Conservation (phyloP, 2,329 filamentous ascomycete genomes). For the Aciculosporium take region DNA sequence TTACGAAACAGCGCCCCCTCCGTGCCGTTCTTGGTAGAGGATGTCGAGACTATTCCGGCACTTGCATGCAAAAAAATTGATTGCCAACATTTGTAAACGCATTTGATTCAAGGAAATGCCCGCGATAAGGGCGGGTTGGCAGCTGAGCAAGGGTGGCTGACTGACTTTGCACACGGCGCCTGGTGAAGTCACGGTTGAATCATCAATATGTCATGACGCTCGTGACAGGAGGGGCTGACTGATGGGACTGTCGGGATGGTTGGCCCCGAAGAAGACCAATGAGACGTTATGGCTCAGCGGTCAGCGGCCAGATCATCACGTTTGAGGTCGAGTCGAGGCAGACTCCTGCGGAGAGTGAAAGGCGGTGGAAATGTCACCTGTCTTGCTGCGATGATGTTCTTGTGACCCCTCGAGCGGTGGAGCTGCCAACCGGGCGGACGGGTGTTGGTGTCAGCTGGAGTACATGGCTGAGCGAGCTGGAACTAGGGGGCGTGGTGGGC, state of each 20-base stretch:
- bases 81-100: too few species aligned
- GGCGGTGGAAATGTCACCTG: neutral
- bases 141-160: neutral
- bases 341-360: neutral
- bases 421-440: too few species aligned
- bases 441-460: too few species aligned
- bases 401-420: too few species aligned
- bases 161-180: too few species aligned
- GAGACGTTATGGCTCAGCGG: too few species aligned
- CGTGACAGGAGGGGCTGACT: constrained; percentile 1
- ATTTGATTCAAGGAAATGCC: neutral
- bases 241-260: too few species aligned
- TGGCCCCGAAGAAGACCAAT: too few species aligned
- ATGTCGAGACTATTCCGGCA: neutral
- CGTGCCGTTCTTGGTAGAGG: neutral
- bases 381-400: neutral
- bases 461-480: too few species aligned
- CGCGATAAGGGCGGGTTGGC: neutral
- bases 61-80: too few species aligned
- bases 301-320: neutral
- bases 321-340: neutral
- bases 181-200: too few species aligned
- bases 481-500: too few species aligned
- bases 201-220: neutral
- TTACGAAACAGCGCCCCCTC: neutral